Conservation (phyloP, 202 grass and related monocot genomes). For the Panicum hallii region DNA sequence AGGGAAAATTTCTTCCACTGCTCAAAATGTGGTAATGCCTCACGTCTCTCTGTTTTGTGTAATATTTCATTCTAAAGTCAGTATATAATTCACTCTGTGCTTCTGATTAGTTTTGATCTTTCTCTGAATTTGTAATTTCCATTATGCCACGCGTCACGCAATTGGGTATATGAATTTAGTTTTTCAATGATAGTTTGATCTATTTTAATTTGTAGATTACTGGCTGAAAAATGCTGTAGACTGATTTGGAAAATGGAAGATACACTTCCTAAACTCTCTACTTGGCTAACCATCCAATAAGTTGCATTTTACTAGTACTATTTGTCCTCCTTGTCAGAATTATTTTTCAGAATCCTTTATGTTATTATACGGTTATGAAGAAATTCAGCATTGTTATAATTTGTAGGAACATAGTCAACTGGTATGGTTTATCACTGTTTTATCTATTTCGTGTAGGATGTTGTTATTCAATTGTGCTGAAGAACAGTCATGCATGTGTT, state of each 20-base stretch:
- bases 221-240: not conserved
- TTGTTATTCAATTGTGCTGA: slow-evolving; percentile 82
- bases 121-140: not conserved
- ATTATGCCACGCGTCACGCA: not conserved
- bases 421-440: slow-evolving; percentile 16
- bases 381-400: slow-evolving; percentile 18
- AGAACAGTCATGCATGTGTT: slow-evolving; percentile 87
- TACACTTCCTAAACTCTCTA: not conserved
- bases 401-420: not conserved
- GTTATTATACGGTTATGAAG: not conserved
- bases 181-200: not conserved
- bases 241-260: not conserved
- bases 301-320: not conserved
- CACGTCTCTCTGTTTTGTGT: slow-evolving; percentile 3
- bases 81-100: slow-evolving; percentile 13
- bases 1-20: slow-evolving; percentile 95
- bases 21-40: slow-evolving; percentile 78
- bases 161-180: not conserved
- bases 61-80: slow-evolving; percentile 35
- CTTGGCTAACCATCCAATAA: not conserved
- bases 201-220: slow-evolving; percentile 22
- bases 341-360: not conserved
- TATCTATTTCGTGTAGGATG: slow-evolving; percentile 65
- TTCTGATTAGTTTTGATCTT: not conserved
- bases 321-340: not conserved